Percentiles rank a stretch among this genome's conserved stretches.
These are phyloP conservation scores for Erodium moschatum DNA, from an alignment of 441 rosid genomes.

Conservation along the genomic window DNA sequence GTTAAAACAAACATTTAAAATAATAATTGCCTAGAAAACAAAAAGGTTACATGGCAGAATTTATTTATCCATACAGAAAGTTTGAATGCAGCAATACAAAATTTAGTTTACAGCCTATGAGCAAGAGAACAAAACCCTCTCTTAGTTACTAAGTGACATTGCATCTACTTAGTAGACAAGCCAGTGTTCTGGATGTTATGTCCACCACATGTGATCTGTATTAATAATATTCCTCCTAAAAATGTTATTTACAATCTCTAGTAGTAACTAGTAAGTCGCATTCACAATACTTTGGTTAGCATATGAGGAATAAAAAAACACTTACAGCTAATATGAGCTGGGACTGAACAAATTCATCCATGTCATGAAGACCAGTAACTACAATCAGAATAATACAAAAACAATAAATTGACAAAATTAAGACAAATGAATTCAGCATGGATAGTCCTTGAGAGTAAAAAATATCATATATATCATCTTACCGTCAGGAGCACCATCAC, in stretches of 20 bases:
- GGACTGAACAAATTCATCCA: slow-evolving; percentile 98
- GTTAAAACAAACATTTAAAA: neutral
- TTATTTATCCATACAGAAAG: neutral
- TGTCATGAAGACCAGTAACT: slow-evolving; percentile 97
- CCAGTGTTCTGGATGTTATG: neutral
- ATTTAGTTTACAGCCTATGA: neutral
- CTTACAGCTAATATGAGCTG: slow-evolving; percentile 96
- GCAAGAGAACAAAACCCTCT: neutral
- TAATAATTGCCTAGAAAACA: neutral
- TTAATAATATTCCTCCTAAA: no score
- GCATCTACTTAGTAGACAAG: neutral
- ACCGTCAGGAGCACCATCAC: slow-evolving; percentile 99
- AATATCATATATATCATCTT: slow-evolving; percentile 17
- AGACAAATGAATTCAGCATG: slow-evolving; percentile 5
- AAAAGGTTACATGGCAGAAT: neutral
- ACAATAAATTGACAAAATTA: neutral
- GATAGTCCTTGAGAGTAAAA: neutral
- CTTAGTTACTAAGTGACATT: neutral
- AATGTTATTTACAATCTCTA: neutral
- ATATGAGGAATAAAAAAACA: slow-evolving; percentile 11
- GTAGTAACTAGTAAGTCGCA: slow-evolving; percentile 2
- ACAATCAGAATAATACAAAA: slow-evolving; percentile 18
- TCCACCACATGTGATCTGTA: neutral
- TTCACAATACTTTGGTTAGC: slow-evolving; percentile 1
- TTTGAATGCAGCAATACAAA: neutral